Evolutionary conservation across 1,284 basidiomycete genomes (phyloP), one percentile per base, ranked within the genome.

Genomic region (Trametes hirsuta): DNA sequence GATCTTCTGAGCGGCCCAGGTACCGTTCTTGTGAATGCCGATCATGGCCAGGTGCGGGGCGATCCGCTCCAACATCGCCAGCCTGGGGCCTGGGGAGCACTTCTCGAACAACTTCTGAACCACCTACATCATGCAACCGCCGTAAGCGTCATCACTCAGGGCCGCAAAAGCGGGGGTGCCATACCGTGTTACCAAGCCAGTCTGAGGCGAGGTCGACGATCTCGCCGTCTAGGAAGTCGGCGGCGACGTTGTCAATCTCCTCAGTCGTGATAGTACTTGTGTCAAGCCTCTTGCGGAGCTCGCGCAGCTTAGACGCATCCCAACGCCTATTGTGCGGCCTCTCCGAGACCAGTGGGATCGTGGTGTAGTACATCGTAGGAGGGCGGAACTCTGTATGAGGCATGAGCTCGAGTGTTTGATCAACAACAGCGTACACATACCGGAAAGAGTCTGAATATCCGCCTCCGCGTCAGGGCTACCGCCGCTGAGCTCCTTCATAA

Each of bases 1-100:
- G 72, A 98, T 97, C 83, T 97, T 97, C 76, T 99, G 97, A 2
- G 96, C 97, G 0, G 97, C 97, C 97, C 97, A 99, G 0, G 97
- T 99, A 41, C 97, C 97, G 69, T 99, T 99, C 81, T 99, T 99
- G 81, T 99, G 97, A 53, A 97, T 95, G 50, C 97, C 97, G 66
- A 98, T 97, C 84, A 94, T 94, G 25, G 97, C 97, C 24, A 99
- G 81, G 74, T 97, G 93, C 53, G 97, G 97, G 2, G 90, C 87
- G 60, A 99, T 90, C 47, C 95, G 88, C 71, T 98, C 95, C 47
- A 99, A 81, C 93, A 99, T 95, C 15, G 88, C 86, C 65, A 93
- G 84, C 67, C 96, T 85, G 49, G 94, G 88, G 2, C 71, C 75
- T 40, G 88, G 78, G 21, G 93, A 93, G 70, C 94, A 94, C 66